Evolutionary conservation across 2,329 filamentous ascomycete species (phyloP).

Genomic region (Colletotrichum tofieldiae): DNA sequence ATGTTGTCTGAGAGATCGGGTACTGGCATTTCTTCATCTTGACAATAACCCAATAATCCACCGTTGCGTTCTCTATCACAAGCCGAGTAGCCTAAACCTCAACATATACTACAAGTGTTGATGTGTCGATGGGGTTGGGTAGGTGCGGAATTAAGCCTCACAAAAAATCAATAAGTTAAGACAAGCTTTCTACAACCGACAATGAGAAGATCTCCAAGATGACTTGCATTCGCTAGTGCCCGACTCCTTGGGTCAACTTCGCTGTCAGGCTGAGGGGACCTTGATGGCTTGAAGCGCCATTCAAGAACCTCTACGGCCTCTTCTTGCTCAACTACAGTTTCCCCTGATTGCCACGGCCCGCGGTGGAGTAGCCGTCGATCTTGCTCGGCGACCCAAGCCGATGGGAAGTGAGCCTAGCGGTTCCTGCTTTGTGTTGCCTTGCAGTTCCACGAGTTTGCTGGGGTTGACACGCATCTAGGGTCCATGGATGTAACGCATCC

Average conservation of each 20-base stretch:
- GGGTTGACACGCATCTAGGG: neutral
- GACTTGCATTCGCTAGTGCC: constrained; percentile 4
- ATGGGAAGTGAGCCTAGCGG: neutral
- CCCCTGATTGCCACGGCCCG: neutral
- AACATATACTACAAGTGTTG: no score
- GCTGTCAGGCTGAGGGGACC: neutral
- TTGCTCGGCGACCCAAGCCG: neutral
- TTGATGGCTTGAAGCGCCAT: constrained; percentile 10
- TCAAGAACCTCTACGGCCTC: neutral
- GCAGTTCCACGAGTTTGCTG: neutral
- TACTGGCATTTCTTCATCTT: neutral
- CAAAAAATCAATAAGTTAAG: neutral
- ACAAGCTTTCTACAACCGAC: constrained; percentile 11
- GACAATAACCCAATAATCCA: neutral
- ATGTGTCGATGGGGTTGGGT: neutral
- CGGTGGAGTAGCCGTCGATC: neutral
- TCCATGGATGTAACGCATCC: constrained; percentile 7
- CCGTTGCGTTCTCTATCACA: neutral
- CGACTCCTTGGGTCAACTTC: neutral
- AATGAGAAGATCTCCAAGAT: neutral
- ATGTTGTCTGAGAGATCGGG: no score
- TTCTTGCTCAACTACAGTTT: neutral
- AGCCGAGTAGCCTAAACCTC: no score
- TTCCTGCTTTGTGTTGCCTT: constrained; percentile 4
- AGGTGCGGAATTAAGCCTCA: fast-evolving